Conservation (phyloP, 176 grass and related monocot species). For the Paspalum notatum region DNA sequence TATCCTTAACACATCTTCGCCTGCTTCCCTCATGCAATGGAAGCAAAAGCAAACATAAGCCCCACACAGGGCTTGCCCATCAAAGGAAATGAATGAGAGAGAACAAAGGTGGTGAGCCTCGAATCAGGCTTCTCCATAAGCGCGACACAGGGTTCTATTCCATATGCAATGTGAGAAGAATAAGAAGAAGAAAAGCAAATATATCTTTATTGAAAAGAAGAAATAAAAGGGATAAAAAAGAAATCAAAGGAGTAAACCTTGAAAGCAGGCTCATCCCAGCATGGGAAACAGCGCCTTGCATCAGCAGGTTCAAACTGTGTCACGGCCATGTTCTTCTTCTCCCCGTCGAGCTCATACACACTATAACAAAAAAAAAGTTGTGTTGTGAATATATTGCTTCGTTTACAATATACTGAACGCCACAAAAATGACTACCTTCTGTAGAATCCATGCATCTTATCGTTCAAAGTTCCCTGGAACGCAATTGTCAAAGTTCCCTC, state of each 20-base stretch:
- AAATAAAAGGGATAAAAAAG: constrained; percentile 12
- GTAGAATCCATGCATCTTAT: constrained; percentile 97
- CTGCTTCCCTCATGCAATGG: neutral
- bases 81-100: neutral
- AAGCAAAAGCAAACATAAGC: constrained; percentile 3
- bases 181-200: too few species aligned
- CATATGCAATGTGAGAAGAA: constrained; percentile 6
- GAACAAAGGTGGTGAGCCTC: too few species aligned
- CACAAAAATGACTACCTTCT: constrained; percentile 61
- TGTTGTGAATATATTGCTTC: constrained; percentile 20
- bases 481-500: constrained; percentile 64
- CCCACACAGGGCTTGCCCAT: neutral
- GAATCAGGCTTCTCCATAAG: neutral
- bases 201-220: neutral
- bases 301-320: constrained; percentile 91
- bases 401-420: constrained; percentile 7
- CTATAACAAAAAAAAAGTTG: constrained; percentile 36
- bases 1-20: constrained; percentile 1
- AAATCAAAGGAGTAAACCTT: constrained; percentile 55
- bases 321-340: constrained; percentile 93
- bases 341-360: constrained; percentile 81
- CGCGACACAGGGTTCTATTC: neutral
- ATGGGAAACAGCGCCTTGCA: constrained; percentile 81
- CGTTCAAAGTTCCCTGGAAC: constrained; percentile 77
- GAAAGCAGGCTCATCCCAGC: constrained; percentile 94